Evolutionary conservation across 495 filamentous ascomycete species (phyloP).

Genomic region (Neurospora tetrasperma): DNA sequence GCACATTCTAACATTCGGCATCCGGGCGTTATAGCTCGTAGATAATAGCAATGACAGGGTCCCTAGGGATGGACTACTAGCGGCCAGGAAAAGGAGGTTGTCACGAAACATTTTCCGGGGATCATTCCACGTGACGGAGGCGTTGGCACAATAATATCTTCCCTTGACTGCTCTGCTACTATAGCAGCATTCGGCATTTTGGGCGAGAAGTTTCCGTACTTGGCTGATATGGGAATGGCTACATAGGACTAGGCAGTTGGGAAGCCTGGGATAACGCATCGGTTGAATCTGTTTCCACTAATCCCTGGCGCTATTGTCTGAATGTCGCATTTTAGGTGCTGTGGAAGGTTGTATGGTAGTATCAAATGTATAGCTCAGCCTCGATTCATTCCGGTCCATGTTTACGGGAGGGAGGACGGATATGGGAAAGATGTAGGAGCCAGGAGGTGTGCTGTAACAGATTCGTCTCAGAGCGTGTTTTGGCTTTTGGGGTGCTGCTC

Average conservation of each 20-base stretch:
- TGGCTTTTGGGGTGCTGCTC: slow-evolving; percentile 21
- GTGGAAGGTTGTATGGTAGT: not conserved
- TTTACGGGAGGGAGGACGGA: slow-evolving; percentile 14
- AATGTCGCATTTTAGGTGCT: not conserved
- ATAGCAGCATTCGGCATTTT: not conserved
- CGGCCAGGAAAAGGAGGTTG: slow-evolving; percentile 22
- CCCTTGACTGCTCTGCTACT: not conserved
- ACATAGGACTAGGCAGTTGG: not conserved
- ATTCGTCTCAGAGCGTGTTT: slow-evolving; percentile 38
- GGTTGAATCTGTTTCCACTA: not conserved
- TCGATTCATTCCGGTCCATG: slow-evolving; percentile 1
- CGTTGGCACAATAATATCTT: not conserved
- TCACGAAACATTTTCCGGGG: slow-evolving; percentile 35
- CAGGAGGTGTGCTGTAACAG: slow-evolving; percentile 36
- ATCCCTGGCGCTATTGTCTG: not conserved
- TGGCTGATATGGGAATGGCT: not conserved
- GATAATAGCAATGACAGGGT: not conserved
- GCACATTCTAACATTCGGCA: not conserved
- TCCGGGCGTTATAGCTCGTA: not conserved
- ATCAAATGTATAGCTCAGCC: not conserved
- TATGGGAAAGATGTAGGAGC: slow-evolving; percentile 4
- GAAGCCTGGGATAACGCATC: not conserved
- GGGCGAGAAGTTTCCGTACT: not conserved
- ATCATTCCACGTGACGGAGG: not conserved
- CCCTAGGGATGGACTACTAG: not conserved